These are phyloP conservation scores for Epichloe brachyelytri DNA, from an alignment of 2,329 filamentous ascomycete species.

Conservation along the genomic window DNA sequence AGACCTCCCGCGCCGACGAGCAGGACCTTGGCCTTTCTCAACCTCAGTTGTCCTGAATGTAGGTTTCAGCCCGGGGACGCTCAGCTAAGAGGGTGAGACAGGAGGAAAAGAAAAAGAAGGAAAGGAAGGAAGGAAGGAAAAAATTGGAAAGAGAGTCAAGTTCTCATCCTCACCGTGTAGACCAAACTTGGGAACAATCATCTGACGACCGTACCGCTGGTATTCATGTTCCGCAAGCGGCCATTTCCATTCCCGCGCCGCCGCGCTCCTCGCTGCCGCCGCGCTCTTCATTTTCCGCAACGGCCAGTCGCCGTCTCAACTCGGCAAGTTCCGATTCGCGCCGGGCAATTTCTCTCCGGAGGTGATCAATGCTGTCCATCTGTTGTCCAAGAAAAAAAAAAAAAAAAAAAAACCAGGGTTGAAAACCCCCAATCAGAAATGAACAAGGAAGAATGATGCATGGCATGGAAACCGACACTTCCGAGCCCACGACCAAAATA, in stretches of 20 bases:
- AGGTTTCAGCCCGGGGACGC: background rate
- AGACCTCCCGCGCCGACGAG: slow-evolving; percentile 81
- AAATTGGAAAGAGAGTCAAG: background rate
- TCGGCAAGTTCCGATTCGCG: slow-evolving; percentile 34
- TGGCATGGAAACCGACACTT: no score
- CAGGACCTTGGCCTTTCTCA: slow-evolving; percentile 59
- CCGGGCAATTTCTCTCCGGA: slow-evolving; percentile 34
- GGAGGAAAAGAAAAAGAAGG: background rate
- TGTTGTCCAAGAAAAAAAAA: background rate
- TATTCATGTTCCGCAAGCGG: slow-evolving; percentile 64
- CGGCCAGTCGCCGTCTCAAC: slow-evolving; percentile 31
- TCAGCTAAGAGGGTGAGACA: background rate
- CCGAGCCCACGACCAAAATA: background rate
- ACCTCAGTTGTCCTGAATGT: slow-evolving; percentile 56
- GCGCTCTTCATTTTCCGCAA: slow-evolving; percentile 20
- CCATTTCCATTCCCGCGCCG: slow-evolving; percentile 38
- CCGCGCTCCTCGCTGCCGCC: slow-evolving; percentile 2
- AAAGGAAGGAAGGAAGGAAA: background rate
- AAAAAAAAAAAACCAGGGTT: background rate
- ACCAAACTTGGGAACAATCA: slow-evolving; percentile 76
- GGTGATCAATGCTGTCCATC: slow-evolving; percentile 27
- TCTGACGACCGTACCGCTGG: slow-evolving; percentile 74
- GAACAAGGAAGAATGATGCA: no score
- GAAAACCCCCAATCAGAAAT: background rate
- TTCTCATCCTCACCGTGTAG: slow-evolving; percentile 44